Evolutionary conservation across 352 stramenopile genomes (phyloP).

Genomic region (Phytophthora capsici): DNA sequence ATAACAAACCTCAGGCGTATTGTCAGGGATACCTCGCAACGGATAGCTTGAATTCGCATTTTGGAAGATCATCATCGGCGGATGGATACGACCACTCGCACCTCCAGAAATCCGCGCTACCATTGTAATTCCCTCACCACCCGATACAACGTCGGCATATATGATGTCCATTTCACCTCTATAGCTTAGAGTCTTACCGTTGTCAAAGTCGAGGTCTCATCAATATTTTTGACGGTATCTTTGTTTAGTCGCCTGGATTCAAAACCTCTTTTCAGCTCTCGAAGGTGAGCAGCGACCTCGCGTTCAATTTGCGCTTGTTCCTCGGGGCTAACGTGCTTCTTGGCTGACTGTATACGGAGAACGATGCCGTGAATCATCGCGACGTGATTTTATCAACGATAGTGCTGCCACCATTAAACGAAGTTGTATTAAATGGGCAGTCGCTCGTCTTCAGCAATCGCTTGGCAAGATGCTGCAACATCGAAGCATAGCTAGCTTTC

Average conservation of each 20-base stretch:
- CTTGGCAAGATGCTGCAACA: too few species aligned
- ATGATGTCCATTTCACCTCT: constrained; percentile 29
- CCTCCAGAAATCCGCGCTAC: constrained; percentile 30
- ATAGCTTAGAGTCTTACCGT: constrained; percentile 24
- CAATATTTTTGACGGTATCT: constrained; percentile 33
- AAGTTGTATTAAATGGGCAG: too few species aligned
- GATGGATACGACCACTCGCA: constrained; percentile 13
- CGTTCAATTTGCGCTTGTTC: constrained; percentile 24
- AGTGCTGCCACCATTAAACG: too few species aligned
- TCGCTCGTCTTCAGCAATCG: too few species aligned
- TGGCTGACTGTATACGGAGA: constrained; percentile 4
- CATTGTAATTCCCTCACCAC: constrained; percentile 39
- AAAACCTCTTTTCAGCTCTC: constrained; percentile 26
- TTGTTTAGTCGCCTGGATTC: constrained; percentile 23
- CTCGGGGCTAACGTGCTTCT: constrained; percentile 3
- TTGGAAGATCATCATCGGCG: constrained; percentile 42
- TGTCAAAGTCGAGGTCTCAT: constrained; percentile 37
- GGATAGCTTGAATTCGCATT: constrained; percentile 29
- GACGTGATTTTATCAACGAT: constrained; percentile 10
- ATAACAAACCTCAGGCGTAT: constrained; percentile 28
- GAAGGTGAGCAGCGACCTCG: constrained; percentile 24
- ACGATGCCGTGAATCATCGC: constrained; percentile 24
- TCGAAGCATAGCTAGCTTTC: too few species aligned
- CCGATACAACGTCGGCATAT: constrained; percentile 34
- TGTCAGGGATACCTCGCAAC: constrained; percentile 23